Base-by-base conservation (phyloP, 179 eudicot genomes). In the Beta macrorhiza region DNA sequence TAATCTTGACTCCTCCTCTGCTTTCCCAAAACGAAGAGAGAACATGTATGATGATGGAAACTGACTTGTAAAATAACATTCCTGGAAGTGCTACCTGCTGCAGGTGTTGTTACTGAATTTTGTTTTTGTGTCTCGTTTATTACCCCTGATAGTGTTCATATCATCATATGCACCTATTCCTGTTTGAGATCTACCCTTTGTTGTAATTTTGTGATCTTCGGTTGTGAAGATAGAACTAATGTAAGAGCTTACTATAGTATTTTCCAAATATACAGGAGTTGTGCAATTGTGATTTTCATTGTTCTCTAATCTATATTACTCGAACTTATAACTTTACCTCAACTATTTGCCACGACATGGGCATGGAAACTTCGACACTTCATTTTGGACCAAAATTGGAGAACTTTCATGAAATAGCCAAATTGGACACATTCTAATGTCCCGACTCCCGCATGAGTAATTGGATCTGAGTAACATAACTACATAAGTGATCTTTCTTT, bases 1-100 rank as follows among this genome's bases (percentile, higher is more conserved):
- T 15, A 91, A 89, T 88, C 73, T 92, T 2, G 99, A 96, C 53
- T 75, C 92, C 44, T 45, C 89, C 44, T 45, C 89, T 32, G 92
- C 91, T 44, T 92, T 88, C 75, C 83, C 89, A 5, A 89, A 91
- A 79, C 89, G 95, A 79, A 92, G 99, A 83, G 99, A 96, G 16
- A 80, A 80, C 64, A 71, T 92, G 72, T 96, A 79, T 81, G 92
- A 91, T 77, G 97, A 91, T 76, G 83, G 82, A 53, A 67, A 79
- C 75, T 79, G 82, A 85, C 70, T 59, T 81, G 65, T 70, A 59
- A 64, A 68, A 52, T 68, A 78, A 69, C 68, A 70, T n/a, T 47
- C 20, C 65, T 63, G 58, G 45, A 11, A 53, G 55, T 25, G 56
- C 68, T 80, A 16, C 25, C 49, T 70, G 79, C 37, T 19, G 72